Evolutionary conservation across 2,329 filamentous ascomycete genomes (phyloP).

Genomic region (Rutstroemia sp.): DNA sequence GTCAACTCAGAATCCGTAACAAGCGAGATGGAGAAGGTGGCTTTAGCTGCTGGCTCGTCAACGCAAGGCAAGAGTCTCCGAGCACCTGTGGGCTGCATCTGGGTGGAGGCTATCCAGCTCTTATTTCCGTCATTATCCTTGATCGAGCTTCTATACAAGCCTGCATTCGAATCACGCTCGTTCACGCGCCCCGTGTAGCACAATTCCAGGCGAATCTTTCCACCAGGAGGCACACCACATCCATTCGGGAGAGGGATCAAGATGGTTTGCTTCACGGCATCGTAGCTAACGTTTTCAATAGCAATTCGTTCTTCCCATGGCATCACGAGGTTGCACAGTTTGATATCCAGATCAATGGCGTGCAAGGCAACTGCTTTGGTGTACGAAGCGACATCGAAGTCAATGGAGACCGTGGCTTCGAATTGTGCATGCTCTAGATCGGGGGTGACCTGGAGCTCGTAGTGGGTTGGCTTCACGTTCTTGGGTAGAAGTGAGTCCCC

Average conservation of each 20-base stretch:
- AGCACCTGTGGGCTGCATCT: conserved; percentile 67
- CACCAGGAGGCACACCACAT: conserved; percentile 42
- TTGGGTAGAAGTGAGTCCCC: conserved; percentile 40
- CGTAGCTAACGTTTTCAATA: neutral
- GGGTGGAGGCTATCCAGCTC: conserved; percentile 59
- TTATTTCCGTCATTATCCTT: conserved; percentile 49
- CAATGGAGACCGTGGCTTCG: conserved; percentile 55
- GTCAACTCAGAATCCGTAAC: conserved; percentile 59
- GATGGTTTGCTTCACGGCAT: conserved; percentile 32
- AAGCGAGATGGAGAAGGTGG: conserved; percentile 59
- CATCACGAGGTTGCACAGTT: conserved; percentile 9
- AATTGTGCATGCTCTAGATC: conserved; percentile 61
- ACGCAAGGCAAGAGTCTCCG: conserved; percentile 62
- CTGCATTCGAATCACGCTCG: neutral
- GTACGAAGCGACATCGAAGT: conserved; percentile 57
- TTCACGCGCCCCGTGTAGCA: conserved; percentile 57
- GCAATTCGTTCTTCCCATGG: neutral
- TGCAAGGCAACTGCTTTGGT: conserved; percentile 59
- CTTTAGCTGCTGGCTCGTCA: conserved; percentile 65
- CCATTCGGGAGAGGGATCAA: conserved; percentile 52
- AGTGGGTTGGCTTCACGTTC: conserved; percentile 61
- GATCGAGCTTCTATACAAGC: conserved; percentile 60
- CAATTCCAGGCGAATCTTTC: conserved; percentile 53
- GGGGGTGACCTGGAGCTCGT: conserved; percentile 60
- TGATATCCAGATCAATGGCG: conserved; percentile 55